A percentile compares a stretch with the other conserved stretches of the same genome.
Evolutionary conservation across 2,329 filamentous ascomycete species (phyloP).

Genomic region (Metarhizium sp.): DNA sequence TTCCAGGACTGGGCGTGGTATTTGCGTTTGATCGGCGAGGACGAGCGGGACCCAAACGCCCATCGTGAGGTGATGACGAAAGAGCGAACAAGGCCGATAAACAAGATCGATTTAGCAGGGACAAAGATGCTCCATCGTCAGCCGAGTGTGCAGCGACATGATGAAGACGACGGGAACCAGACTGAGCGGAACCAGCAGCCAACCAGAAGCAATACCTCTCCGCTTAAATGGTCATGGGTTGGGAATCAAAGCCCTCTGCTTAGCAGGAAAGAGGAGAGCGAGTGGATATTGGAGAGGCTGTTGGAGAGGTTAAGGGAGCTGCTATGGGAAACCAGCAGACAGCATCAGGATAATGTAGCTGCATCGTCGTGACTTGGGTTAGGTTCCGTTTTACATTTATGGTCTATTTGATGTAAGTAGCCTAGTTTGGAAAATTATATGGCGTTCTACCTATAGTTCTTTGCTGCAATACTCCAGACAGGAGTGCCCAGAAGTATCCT

Average conservation of each 20-base stretch:
- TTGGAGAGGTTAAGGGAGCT: conserved; percentile 36
- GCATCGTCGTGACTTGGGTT: no score
- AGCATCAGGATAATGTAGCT: no score
- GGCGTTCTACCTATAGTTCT: no score
- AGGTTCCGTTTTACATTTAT: no score
- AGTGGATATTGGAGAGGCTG: conserved; percentile 64
- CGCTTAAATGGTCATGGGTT: conserved; percentile 60
- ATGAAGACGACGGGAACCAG: conserved; percentile 4
- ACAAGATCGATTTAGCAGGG: not conserved
- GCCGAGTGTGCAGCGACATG: conserved; percentile 3
- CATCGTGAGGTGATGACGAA: conserved; percentile 30
- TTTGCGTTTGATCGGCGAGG: conserved; percentile 62
- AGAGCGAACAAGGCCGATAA: not conserved
- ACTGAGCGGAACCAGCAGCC: conserved; percentile 2
- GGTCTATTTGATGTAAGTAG: no score
- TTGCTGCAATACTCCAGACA: no score
- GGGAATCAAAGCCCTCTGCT: conserved; percentile 60
- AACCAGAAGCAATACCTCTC: conserved; percentile 13
- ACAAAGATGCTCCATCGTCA: conserved; percentile 9
- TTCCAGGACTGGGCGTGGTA: conserved; percentile 87
- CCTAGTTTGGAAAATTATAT: no score
- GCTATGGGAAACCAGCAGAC: not conserved
- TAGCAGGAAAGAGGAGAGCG: conserved; percentile 56
- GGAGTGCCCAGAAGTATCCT: no score
- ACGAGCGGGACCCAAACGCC: conserved; percentile 41